Conservation (phyloP, 2,329 filamentous ascomycete genomes). For the Aspergillus neoniger region DNA sequence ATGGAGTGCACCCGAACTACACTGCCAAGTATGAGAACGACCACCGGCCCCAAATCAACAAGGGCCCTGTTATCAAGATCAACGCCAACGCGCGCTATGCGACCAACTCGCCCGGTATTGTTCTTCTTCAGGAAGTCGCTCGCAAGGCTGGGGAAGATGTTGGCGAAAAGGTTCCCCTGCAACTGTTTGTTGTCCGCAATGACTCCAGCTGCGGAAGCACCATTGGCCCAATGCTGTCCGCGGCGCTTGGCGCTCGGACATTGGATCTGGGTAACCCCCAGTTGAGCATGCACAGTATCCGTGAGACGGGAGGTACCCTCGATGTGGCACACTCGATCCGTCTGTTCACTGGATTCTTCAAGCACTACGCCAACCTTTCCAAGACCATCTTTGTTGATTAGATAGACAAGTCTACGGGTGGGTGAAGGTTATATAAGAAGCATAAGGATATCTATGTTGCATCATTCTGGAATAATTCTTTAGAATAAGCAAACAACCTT, state of each 20-base stretch:
- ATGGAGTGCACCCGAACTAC: slow-evolving; percentile 95
- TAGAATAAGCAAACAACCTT: too few species aligned
- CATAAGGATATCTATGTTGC: neutral
- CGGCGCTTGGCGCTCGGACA: slow-evolving; percentile 81
- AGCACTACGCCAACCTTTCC: slow-evolving; percentile 80
- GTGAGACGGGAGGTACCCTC: slow-evolving; percentile 84
- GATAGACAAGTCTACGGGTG: slow-evolving; percentile 1
- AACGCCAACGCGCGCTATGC: slow-evolving; percentile 97
- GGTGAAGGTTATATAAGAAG: neutral
- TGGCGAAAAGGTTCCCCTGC: slow-evolving; percentile 75
- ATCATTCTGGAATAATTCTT: too few species aligned
- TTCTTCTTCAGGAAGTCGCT: slow-evolving; percentile 85
- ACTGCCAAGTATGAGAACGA: slow-evolving; percentile 84
- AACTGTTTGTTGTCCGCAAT: slow-evolving; percentile 95
- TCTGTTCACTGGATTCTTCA: slow-evolving; percentile 85
- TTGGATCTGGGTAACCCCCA: slow-evolving; percentile 93
- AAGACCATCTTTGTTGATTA: slow-evolving; percentile 81
- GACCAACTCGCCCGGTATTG: slow-evolving; percentile 93
- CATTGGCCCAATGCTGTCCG: slow-evolving; percentile 94
- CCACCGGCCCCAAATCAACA: slow-evolving; percentile 94
- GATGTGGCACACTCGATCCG: slow-evolving; percentile 85
- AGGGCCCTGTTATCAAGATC: slow-evolving; percentile 94
- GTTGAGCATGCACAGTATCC: slow-evolving; percentile 94
- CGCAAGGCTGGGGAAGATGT: slow-evolving; percentile 57
- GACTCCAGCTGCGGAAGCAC: slow-evolving; percentile 94